Evolutionary conservation across 2,329 filamentous ascomycete genomes (phyloP).

Genomic region (Xylaria sp.): DNA sequence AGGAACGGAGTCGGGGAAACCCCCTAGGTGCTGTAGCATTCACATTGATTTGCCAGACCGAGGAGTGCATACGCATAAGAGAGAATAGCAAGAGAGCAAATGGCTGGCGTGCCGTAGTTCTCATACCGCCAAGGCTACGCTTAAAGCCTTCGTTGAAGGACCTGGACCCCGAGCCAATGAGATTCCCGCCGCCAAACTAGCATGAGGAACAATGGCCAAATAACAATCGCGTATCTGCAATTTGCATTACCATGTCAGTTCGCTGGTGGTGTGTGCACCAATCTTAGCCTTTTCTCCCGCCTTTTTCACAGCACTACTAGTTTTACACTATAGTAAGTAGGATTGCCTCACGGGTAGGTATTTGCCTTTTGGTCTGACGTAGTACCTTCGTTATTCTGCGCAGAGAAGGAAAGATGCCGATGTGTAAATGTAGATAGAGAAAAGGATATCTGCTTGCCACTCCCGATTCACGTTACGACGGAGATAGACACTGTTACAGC

Average conservation of each 20-base stretch:
- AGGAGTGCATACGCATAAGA: conserved; percentile 8
- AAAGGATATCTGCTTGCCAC: neutral
- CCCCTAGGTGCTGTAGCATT: neutral
- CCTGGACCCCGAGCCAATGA: conserved; percentile 14
- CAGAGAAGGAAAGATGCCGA: no score
- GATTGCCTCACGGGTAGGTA: neutral
- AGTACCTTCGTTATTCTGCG: neutral
- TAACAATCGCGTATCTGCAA: conserved; percentile 18
- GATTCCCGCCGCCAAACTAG: neutral
- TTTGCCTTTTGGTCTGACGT: neutral
- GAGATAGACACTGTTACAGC: neutral
- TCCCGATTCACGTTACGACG: neutral
- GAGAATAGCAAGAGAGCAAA: no score
- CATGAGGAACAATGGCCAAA: conserved; percentile 23
- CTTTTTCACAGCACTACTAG: neutral
- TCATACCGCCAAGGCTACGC: conserved; percentile 20
- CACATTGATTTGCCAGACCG: conserved; percentile 7
- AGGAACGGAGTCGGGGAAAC: conserved; percentile 7
- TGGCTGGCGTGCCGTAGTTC: conserved; percentile 15
- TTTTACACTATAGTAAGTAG: conserved; percentile 6
- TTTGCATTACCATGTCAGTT: conserved; percentile 4
- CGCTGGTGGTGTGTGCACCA: conserved; percentile 1
- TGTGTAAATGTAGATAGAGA: neutral
- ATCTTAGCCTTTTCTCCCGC: neutral
- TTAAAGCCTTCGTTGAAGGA: conserved; percentile 4